These are phyloP conservation scores for Suhomyces atakaporum DNA, from an alignment of 1,139 yeast genomes.

Conservation along the genomic window DNA sequence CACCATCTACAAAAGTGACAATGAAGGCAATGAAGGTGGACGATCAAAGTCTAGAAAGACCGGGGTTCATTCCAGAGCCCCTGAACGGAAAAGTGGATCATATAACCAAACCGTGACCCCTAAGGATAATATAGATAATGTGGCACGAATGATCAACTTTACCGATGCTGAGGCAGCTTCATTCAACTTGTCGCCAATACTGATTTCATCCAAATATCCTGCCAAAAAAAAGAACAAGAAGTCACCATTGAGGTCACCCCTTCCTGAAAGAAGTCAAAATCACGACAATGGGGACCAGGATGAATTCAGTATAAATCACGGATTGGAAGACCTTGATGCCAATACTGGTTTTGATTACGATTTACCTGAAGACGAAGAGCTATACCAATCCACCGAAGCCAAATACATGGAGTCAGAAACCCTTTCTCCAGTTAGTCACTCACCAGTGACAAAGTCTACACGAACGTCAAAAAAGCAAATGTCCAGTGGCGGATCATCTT, in stretches of 20 bases:
- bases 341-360: constrained; percentile 16
- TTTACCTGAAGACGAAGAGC: constrained; percentile 9
- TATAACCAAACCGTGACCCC: constrained; percentile 14
- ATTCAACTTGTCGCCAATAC: constrained; percentile 35
- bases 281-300: constrained; percentile 1
- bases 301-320: constrained; percentile 12
- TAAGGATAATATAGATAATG: constrained; percentile 22
- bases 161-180: constrained; percentile 41
- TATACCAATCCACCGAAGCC: neutral
- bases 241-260: constrained; percentile 38
- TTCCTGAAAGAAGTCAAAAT: constrained; percentile 25
- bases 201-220: constrained; percentile 22
- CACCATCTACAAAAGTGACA: constrained; percentile 3
- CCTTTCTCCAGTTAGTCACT: constrained; percentile 10
- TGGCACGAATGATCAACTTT: constrained; percentile 42
- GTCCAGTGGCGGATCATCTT: constrained; percentile 19
- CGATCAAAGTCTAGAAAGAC: neutral
- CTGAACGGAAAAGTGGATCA: constrained; percentile 1
- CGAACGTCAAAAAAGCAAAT: neutral
- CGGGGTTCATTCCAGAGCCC: neutral
- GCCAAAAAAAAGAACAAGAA: constrained; percentile 25
- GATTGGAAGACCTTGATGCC: constrained; percentile 14
- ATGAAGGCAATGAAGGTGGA: neutral
- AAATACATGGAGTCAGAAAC: neutral
- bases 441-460: constrained; percentile 8